A percentile compares a stretch with the other conserved stretches of the same genome.
These are phyloP conservation scores for Paspalum vaginatum DNA, from an alignment of 176 grass and related monocot species.

Conservation along the genomic window DNA sequence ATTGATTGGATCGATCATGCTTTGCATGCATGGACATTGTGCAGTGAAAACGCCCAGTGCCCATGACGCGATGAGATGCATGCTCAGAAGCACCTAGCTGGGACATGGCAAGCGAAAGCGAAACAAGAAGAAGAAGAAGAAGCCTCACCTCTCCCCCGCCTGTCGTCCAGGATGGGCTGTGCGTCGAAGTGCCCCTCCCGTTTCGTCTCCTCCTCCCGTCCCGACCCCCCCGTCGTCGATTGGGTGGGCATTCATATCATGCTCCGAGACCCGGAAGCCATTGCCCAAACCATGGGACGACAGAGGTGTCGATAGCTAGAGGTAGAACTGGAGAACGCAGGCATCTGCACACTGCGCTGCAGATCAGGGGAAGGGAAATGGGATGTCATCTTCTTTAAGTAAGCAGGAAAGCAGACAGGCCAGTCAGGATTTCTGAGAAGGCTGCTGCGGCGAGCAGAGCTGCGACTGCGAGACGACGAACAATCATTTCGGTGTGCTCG, in stretches of 20 bases:
- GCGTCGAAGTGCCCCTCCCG: slow-evolving; percentile 15
- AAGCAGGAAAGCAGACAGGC: slow-evolving; percentile 11
- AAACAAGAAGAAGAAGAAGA: slow-evolving; percentile 7
- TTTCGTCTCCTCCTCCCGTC: neutral
- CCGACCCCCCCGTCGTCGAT: neutral
- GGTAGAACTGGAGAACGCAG: no score
- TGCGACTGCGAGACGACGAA: slow-evolving; percentile 24
- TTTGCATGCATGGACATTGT: neutral
- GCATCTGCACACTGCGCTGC: neutral
- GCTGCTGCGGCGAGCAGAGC: slow-evolving; percentile 12
- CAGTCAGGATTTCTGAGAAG: slow-evolving; percentile 24
- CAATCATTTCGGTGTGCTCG: slow-evolving; percentile 33
- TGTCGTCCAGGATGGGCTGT: neutral
- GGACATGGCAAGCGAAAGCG: slow-evolving; percentile 2
- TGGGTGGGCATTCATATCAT: neutral
- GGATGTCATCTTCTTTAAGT: slow-evolving; percentile 40
- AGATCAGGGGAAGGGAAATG: slow-evolving; percentile 1
- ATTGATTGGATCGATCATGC: neutral
- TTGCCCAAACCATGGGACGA: neutral
- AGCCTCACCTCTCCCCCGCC: neutral
- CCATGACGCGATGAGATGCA: slow-evolving; percentile 12
- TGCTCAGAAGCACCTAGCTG: neutral
- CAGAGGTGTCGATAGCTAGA: neutral
- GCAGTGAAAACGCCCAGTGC: neutral
- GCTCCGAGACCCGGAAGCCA: slow-evolving; percentile 26